Evolutionary conservation across 768 basidiomycete species (phyloP).

Genomic region (Amanita brunnescens): DNA sequence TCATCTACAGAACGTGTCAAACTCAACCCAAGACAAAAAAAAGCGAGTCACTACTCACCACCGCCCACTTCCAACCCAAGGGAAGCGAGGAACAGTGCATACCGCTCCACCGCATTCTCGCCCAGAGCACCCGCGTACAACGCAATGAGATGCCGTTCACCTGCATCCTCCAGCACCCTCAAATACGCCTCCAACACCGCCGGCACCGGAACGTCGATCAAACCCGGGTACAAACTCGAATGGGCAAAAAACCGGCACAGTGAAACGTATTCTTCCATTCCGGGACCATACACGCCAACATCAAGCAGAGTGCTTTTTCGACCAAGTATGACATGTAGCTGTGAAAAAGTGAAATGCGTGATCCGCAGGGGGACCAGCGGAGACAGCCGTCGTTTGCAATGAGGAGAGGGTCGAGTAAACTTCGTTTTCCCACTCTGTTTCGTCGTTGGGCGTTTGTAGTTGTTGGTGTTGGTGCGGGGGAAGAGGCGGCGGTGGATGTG

Average conservation of each 20-base stretch:
- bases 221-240: conserved; percentile 78
- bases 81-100: conserved; percentile 79
- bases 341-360: conserved; percentile 79
- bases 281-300: conserved; percentile 38
- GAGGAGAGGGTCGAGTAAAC: conserved; percentile 48
- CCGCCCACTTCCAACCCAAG: conserved; percentile 44
- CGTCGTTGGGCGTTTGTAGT: conserved; percentile 21
- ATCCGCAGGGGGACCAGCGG: conserved; percentile 62
- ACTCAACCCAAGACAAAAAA: too few relatives aligned
- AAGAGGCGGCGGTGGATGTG: not conserved
- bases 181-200: conserved; percentile 84
- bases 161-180: conserved; percentile 61
- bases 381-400: conserved; percentile 48
- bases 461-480: not conserved
- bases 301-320: conserved; percentile 61
- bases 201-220: conserved; percentile 71
- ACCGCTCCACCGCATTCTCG: conserved; percentile 85
- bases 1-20: not conserved
- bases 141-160: conserved; percentile 35
- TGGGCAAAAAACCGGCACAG: conserved; percentile 92
- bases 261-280: conserved; percentile 53
- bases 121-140: conserved; percentile 90
- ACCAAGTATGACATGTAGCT: conserved; percentile 69
- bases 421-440: conserved; percentile 61
- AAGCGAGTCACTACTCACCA: not conserved